A percentile compares a stretch with the other conserved stretches of the same genome.
These are phyloP conservation scores for Hyaloperonospora brassicae DNA, from an alignment of 352 stramenopile genomes.

Conservation along the genomic window DNA sequence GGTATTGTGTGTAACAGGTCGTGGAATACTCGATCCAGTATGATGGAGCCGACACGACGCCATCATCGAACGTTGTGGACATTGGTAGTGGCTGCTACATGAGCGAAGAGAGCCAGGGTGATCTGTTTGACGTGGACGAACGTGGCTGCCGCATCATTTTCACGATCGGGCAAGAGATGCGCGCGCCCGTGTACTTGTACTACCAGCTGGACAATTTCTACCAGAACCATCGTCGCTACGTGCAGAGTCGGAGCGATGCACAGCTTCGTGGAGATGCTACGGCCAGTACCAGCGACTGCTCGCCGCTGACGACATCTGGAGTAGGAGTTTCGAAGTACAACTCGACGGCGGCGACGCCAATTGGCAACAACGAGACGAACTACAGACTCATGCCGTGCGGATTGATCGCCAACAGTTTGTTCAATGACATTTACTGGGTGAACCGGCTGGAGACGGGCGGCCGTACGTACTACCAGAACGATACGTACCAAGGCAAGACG, in stretches of 20 bases:
- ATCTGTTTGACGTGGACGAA: conserved; percentile 49
- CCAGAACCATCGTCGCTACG: conserved; percentile 97
- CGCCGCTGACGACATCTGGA: conserved; percentile 51
- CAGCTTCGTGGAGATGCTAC: conserved; percentile 78
- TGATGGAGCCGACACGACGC: conserved; percentile 55
- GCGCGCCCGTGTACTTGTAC: conserved; percentile 94
- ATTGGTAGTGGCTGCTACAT: conserved; percentile 58
- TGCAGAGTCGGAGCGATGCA: conserved; percentile 83
- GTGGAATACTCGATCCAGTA: conserved; percentile 88
- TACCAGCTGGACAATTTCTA: conserved; percentile 99
- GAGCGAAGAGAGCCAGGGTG: conserved; percentile 45
- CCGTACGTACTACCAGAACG: conserved; percentile 54
- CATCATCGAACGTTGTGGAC: conserved; percentile 51
- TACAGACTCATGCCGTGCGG: conserved; percentile 95
- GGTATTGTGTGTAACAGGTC: conserved; percentile 33
- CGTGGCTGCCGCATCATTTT: conserved; percentile 83
- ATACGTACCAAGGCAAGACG: conserved; percentile 40
- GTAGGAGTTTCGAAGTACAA: conserved; percentile 61
- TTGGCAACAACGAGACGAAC: conserved; percentile 31
- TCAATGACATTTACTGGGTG: conserved; percentile 93
- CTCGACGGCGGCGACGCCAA: conserved; percentile 36
- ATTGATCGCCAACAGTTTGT: conserved; percentile 97
- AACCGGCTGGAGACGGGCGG: conserved; percentile 51
- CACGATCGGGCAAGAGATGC: conserved; percentile 88
- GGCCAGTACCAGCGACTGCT: conserved; percentile 66